Conservation (phyloP, 805 yeast species). For the Alloascoidea hylecoeti region DNA sequence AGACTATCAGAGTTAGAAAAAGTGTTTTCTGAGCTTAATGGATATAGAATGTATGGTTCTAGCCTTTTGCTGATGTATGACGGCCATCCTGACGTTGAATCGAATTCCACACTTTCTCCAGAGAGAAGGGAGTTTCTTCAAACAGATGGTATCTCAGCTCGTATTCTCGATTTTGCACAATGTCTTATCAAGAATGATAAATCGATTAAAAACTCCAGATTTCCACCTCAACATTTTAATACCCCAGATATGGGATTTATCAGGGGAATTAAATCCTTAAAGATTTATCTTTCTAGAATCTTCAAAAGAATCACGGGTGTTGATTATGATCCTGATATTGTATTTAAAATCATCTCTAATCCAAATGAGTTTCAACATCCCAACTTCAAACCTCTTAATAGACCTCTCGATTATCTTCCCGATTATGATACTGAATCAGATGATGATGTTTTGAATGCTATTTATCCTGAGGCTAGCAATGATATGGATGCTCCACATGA, state of each 20-base stretch:
- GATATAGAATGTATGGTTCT: slow-evolving; percentile 87
- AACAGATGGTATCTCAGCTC: slow-evolving; percentile 24
- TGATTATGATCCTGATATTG: background rate
- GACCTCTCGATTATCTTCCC: background rate
- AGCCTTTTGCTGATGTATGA: slow-evolving; percentile 84
- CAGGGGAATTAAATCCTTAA: slow-evolving; percentile 65
- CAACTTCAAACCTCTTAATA: background rate
- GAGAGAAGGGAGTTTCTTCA: slow-evolving; percentile 9
- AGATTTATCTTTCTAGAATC: slow-evolving; percentile 38
- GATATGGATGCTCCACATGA: too few relatives aligned
- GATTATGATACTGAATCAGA: background rate
- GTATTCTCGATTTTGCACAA: slow-evolving; percentile 92
- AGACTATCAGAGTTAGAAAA: slow-evolving; percentile 43
- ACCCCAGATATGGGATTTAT: slow-evolving; percentile 73
- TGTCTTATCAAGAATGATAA: slow-evolving; percentile 59
- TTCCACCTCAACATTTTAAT: slow-evolving; percentile 58
- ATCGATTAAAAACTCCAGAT: slow-evolving; percentile 27
- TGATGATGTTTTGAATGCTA: too few relatives aligned
- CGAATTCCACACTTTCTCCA: slow-evolving; percentile 7
- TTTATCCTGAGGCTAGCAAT: too few relatives aligned
- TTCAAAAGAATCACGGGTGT: slow-evolving; percentile 1
- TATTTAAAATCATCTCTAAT: background rate
- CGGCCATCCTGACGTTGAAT: slow-evolving; percentile 25
- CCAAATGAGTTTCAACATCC: too few relatives aligned
- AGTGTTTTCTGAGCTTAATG: slow-evolving; percentile 41